These are phyloP conservation scores for Biscogniauxia mediterranea DNA, from an alignment of 2,329 filamentous ascomycete species.

Conservation along the genomic window DNA sequence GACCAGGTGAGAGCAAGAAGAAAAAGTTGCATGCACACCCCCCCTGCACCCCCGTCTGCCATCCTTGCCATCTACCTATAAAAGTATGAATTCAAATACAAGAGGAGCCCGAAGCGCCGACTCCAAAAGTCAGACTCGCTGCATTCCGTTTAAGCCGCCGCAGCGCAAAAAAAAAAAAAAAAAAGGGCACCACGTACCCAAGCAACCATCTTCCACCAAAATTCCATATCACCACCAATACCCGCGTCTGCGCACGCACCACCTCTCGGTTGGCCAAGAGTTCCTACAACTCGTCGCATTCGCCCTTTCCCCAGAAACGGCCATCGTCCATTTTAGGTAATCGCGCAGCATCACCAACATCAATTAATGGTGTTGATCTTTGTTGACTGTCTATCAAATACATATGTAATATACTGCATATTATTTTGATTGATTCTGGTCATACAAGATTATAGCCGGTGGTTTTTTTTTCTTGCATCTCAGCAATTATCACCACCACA, in stretches of 20 bases:
- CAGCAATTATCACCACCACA: background rate
- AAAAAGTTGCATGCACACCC: conserved; percentile 21
- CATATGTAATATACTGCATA: background rate
- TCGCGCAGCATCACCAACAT: conserved; percentile 1
- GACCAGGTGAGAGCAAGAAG: conserved; percentile 15
- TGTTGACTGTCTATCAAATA: background rate
- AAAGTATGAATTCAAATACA: conserved; percentile 30
- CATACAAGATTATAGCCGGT: no score
- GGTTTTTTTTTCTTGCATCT: background rate
- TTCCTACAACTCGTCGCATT: background rate
- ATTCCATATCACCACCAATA: background rate
- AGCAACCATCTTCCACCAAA: background rate
- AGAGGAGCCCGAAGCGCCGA: conserved; percentile 27
- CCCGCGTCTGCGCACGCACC: conserved; percentile 1
- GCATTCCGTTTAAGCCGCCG: conserved; percentile 21
- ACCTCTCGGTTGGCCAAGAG: background rate
- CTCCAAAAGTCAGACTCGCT: conserved; percentile 20
- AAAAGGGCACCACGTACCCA: conserved; percentile 6
- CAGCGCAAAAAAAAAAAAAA: conserved; percentile 19
- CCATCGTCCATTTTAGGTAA: conserved; percentile 1
- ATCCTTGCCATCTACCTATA: conserved; percentile 27
- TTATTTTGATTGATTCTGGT: background rate
- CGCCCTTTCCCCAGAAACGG: background rate
- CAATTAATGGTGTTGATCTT: background rate
- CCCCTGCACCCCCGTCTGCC: conserved; percentile 15